Conservation (phyloP, 148 eudicot genomes). For the Camellia sinensis region DNA sequence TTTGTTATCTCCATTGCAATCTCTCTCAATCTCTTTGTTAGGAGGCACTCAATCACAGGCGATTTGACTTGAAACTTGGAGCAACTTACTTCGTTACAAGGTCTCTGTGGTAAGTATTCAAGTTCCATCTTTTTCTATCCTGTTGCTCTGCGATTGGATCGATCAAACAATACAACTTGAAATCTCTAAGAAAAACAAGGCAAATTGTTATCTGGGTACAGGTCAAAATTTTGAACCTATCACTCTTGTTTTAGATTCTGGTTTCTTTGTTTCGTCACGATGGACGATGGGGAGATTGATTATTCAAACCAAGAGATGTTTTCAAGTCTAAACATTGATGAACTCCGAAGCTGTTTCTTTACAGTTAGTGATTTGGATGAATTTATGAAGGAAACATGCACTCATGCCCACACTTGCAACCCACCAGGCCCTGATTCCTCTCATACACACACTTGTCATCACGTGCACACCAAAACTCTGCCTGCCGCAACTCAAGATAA, state of each 20-base stretch:
- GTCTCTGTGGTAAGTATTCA: not conserved
- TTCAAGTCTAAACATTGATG: conserved; percentile 49
- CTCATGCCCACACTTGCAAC: conserved; percentile 86
- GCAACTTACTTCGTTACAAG: not conserved
- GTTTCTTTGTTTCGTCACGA: too few relatives aligned
- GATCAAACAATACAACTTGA: conserved; percentile 28
- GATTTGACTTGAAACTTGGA: not conserved
- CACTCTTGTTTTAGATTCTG: too few relatives aligned
- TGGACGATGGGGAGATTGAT: too few relatives aligned
- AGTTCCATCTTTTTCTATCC: not conserved
- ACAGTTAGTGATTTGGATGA: conserved; percentile 77
- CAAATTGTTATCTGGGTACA: too few relatives aligned
- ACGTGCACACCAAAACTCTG: too few relatives aligned
- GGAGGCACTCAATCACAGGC: not conserved
- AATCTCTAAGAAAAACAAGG: too few relatives aligned
- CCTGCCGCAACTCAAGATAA: too few relatives aligned
- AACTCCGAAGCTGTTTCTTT: conserved; percentile 64
- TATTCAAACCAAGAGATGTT: conserved; percentile 32
- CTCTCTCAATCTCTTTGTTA: too few relatives aligned
- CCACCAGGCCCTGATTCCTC: too few relatives aligned
- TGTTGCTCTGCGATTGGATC: conserved; percentile 30
- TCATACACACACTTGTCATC: too few relatives aligned
- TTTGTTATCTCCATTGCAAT: too few relatives aligned
- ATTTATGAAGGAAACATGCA: conserved; percentile 64
- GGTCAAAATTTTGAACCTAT: too few relatives aligned